phyloP scores from a whole-genome alignment of 169 alveolate species.

The Plasmodium knowlesi region DNA sequence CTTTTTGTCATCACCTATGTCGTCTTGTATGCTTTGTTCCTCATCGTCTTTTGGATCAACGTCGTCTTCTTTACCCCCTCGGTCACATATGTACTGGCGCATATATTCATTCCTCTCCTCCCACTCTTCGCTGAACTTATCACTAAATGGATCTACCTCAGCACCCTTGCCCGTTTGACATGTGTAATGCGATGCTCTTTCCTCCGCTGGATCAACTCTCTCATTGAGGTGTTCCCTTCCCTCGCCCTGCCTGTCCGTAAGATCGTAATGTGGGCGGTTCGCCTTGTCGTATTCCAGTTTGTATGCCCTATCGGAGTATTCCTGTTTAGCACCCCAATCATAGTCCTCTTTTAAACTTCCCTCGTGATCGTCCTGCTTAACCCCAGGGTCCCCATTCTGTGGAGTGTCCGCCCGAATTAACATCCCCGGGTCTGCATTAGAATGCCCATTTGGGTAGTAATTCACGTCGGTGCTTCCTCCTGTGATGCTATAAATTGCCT shows the following conservation, averaged over 20 bases:
- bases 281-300: background rate
- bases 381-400: background rate
- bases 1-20: background rate
- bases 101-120: background rate
- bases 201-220: background rate
- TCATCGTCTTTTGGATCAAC: background rate
- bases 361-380: background rate
- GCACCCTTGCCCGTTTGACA: background rate
- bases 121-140: background rate
- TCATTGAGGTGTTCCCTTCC: background rate
- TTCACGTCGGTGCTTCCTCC: background rate
- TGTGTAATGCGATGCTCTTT: background rate
- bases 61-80: background rate
- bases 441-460: background rate
- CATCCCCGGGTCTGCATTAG: background rate
- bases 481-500: background rate
- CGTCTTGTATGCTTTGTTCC: background rate
- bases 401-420: background rate
- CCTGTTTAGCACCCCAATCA: background rate
- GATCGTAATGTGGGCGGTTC: background rate
- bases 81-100: background rate
- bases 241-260: background rate
- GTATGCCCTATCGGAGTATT: background rate
- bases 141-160: background rate
- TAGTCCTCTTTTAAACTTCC: background rate